Conservation (phyloP, 257 asterid genomes). For the Ajuga chamaepitys region DNA sequence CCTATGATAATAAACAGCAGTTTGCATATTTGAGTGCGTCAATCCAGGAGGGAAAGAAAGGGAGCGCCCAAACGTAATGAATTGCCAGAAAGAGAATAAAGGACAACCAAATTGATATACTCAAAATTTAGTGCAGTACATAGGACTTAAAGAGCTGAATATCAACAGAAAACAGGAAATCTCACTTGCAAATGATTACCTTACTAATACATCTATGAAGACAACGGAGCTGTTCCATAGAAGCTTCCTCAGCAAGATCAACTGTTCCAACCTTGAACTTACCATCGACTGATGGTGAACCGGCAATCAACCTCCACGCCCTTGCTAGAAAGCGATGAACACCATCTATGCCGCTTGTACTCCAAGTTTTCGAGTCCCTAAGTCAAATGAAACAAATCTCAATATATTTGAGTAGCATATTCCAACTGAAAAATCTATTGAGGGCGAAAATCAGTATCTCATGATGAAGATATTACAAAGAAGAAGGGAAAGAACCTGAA, state of each 20-base stretch:
- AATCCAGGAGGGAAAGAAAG: not conserved
- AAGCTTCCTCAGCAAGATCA: conserved; percentile 56
- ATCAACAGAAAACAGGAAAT: not conserved
- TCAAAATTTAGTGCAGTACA: not conserved
- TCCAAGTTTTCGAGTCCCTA: conserved; percentile 98
- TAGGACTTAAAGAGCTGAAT: too few species aligned
- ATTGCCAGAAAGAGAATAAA: too few species aligned
- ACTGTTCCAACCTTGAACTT: conserved; percentile 56
- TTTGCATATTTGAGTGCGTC: not conserved
- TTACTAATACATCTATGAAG: conserved; percentile 83
- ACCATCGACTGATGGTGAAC: conserved; percentile 70
- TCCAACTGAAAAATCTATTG: not conserved
- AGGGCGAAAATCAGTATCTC: not conserved
- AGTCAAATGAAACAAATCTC: not conserved
- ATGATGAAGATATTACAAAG: conserved; percentile 2
- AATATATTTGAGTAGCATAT: not conserved
- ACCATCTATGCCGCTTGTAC: conserved; percentile 95
- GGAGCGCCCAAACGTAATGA: too few species aligned
- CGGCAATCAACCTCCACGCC: conserved; percentile 86
- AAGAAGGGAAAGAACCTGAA: conserved; percentile 49
- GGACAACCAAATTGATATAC: not conserved
- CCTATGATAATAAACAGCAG: conserved; percentile 34
- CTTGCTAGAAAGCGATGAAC: conserved; percentile 91
- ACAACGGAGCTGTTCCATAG: conserved; percentile 67
- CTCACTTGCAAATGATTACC: conserved; percentile 27